Conservation (phyloP, 2,329 filamentous ascomycete genomes). For the Aureobasidium sp. region DNA sequence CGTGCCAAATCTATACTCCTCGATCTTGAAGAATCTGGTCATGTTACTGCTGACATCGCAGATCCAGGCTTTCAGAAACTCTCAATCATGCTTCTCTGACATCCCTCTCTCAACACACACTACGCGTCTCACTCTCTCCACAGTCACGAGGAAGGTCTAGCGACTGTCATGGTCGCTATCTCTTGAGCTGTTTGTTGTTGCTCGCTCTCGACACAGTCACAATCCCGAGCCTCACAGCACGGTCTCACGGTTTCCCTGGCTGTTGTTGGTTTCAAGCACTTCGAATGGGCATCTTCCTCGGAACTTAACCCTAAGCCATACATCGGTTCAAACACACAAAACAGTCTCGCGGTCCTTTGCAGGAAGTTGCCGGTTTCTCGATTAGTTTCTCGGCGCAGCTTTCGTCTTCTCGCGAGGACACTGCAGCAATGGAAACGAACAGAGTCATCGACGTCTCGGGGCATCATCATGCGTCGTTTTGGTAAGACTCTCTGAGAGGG, state of each 20-base stretch:
- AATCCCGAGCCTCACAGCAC: constrained; percentile 53
- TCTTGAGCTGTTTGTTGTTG: constrained; percentile 26
- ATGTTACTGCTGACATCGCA: constrained; percentile 4
- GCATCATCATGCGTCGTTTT: constrained; percentile 61
- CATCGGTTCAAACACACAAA: constrained; percentile 48
- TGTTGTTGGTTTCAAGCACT: constrained; percentile 22
- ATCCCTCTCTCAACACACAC: constrained; percentile 17
- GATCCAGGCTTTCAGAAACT: not conserved
- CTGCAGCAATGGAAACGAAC: constrained; percentile 18
- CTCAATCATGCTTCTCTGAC: not conserved
- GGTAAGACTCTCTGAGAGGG: constrained; percentile 68
- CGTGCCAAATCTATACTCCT: not conserved
- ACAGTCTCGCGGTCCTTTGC: constrained; percentile 31
- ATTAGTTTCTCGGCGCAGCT: constrained; percentile 44
- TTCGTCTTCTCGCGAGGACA: not conserved
- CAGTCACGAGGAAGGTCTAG: constrained; percentile 69
- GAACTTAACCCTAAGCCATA: constrained; percentile 94
- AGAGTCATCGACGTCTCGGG: constrained; percentile 29
- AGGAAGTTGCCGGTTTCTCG: constrained; percentile 57
- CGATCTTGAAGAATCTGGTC: not conserved
- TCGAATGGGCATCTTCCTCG: constrained; percentile 57
- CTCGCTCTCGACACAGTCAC: constrained; percentile 29
- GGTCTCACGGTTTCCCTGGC: constrained; percentile 32
- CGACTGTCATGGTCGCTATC: constrained; percentile 48
- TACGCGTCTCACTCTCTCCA: constrained; percentile 64